Evolutionary conservation across 352 stramenopile genomes (phyloP), one percentile per base, ranked within the genome.

Genomic region (Elongisporangium undulatum): DNA sequence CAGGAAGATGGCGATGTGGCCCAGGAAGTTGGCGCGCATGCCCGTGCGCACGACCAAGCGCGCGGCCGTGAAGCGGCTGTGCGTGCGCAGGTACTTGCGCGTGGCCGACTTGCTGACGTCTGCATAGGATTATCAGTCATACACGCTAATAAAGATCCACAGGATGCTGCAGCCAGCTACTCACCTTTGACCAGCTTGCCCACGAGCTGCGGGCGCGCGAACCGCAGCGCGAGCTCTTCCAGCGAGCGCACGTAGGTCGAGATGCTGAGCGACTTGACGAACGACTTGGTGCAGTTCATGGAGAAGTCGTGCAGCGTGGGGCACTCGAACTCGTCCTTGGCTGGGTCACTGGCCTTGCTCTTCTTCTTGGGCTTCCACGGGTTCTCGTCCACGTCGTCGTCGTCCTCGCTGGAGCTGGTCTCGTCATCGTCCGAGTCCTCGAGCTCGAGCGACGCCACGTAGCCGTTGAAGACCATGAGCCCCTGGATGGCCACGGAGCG

Each of bases 141-240:
- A 55, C 12, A 13, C 26, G 10, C 2, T 17, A 56, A 9, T 22
- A 55, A 50, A n/a, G n/a, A n/a, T n/a, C n/a, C n/a, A n/a, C n/a
- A n/a, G n/a, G n/a, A n/a, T n/a, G n/a, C 9, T 61, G 15, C 10
- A 41, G 21, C 34, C 23, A 19, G 48, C 19, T 15, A 60, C 3
- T 58, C 5, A 89, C 84, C 85, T 77, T 94, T 94, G 55, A 94
- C 82, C 34, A 94, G 71, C 63, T 92, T 94, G 67, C 79, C 72
- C 24, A 90, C 79, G 60, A 82, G 62, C 53, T 74, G 80, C 24
- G 80, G 78, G 24, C 75, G 71, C 54, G 72, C 79, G 53, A 78
- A 72, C 50, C 67, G 56, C 54, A 94, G 66, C 49, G 77, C 73
- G 56, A 88, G 58, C 55, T 89, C 79, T 67, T 94, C 85, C 4